Evolutionary conservation across 805 yeast species (phyloP), one percentile per base, ranked within the genome.

Genomic region (Saturnispora zaruensis): DNA sequence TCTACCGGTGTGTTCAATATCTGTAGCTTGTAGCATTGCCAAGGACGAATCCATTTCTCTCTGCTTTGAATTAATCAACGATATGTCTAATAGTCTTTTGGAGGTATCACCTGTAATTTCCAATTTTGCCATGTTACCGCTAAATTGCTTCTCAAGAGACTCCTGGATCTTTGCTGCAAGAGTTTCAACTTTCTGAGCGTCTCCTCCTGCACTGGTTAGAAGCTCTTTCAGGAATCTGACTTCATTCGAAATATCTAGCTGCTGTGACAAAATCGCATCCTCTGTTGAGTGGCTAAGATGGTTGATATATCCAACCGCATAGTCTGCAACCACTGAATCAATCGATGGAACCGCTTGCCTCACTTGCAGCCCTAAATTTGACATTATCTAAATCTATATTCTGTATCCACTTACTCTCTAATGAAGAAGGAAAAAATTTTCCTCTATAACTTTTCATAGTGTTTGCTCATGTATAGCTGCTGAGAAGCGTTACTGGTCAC

Each of bases 1-100:
- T 68, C 96, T 79, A 51, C 96, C 96, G 0, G 95, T 76, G 55
- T 90, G 95, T 55, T 90, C 96, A 57, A 93, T 84, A 62, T 89
- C 96, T 14, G 84, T 76, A 14, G 89, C 88, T 60, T 87, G 88
- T 49, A 88, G 67, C 57, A 87, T 69, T 5, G 87, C 89, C 57
- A 89, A 74, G 4, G 90, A 81, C 3, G 89, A 75, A 62, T 84
- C 83, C 58, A 79, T 78, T 63, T 83, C 90, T 66, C 88, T 77
- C 65, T 82, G 84, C 57, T 78, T 77, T 65, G 76, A 76, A 65
- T 82, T 75, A 64, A 85, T 71, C 62, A 95, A 67, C 71, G 88
- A 78, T 57, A 87, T 76, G 72, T 85, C 86, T 67, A 89, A 68
- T 48, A 93, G 78, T 65, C 97, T 78, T 73, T 86, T 87, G 34